Evolutionary conservation across 441 rosid genomes (phyloP).

Genomic region (Pelargonium cotyledonis): DNA sequence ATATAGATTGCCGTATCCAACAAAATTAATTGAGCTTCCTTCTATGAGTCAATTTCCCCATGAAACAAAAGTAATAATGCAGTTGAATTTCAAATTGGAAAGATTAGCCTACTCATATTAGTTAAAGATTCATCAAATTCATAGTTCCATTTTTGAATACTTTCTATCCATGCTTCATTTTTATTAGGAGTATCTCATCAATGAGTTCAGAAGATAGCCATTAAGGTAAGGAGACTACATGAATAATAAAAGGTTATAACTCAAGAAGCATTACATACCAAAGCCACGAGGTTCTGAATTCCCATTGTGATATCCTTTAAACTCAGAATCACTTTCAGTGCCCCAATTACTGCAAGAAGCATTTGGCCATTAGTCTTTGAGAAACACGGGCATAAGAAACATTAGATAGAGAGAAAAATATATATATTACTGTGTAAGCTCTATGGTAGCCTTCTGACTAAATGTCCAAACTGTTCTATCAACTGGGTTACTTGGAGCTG

Average conservation of each 20-base stretch:
- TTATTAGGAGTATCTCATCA: neutral
- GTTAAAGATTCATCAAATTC: neutral
- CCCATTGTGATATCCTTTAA: slow-evolving; percentile 88
- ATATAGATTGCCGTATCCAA: neutral
- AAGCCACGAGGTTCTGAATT: slow-evolving; percentile 90
- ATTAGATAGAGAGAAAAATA: neutral
- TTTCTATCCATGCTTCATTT: neutral
- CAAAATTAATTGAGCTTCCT: neutral
- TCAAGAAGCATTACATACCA: slow-evolving; percentile 40
- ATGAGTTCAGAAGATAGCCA: neutral
- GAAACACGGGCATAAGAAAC: slow-evolving; percentile 7
- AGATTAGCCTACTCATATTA: neutral
- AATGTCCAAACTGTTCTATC: slow-evolving; percentile 85
- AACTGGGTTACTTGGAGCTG: slow-evolving; percentile 59
- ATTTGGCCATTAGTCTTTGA: slow-evolving; percentile 18
- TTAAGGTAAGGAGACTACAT: neutral
- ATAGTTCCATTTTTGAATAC: neutral
- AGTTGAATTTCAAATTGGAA: too few species aligned
- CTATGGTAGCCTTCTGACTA: slow-evolving; percentile 66
- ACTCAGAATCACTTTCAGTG: slow-evolving; percentile 78
- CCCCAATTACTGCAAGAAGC: slow-evolving; percentile 74
- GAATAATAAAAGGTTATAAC: neutral
- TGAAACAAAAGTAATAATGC: too few species aligned
- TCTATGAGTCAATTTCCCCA: neutral
- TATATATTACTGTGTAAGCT: slow-evolving; percentile 71